A percentile compares a stretch with the other conserved stretches of the same genome.
phyloP scores from a whole-genome alignment of 805 yeast genomes.

The Candida multigemmis region DNA sequence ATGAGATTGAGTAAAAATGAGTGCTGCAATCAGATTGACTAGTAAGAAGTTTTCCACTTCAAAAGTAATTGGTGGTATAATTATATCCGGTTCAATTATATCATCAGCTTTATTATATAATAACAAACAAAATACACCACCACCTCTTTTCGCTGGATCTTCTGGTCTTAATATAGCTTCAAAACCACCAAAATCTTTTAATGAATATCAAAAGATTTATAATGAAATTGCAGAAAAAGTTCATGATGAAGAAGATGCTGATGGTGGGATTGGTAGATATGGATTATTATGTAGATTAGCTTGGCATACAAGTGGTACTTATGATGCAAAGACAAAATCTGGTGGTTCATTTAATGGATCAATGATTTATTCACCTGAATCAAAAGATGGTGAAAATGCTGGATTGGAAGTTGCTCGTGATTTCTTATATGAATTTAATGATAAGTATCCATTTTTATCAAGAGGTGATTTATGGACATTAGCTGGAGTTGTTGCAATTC shows the following conservation, averaged over 20 bases:
- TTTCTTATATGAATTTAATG: conserved; percentile 46
- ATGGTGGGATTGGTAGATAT: conserved; percentile 28
- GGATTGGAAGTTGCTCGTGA: conserved; percentile 55
- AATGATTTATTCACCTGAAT: conserved; percentile 24
- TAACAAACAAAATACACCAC: too few species aligned
- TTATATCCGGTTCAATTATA: too few species aligned
- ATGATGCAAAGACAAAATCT: conserved; percentile 12
- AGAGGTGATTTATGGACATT: conserved; percentile 76
- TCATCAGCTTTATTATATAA: too few species aligned
- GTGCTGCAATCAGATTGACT: too few species aligned
- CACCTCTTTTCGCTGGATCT: conserved; percentile 13
- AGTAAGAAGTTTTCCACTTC: too few species aligned
- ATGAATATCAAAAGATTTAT: conserved; percentile 59
- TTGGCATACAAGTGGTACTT: conserved; percentile 31
- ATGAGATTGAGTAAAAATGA: too few species aligned
- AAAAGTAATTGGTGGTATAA: too few species aligned
- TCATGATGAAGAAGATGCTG: conserved; percentile 33
- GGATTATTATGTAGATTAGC: conserved; percentile 28
- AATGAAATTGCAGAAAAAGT: conserved; percentile 63
- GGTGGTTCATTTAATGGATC: conserved; percentile 32
- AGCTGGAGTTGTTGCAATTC: conserved; percentile 72
- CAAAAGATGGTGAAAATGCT: conserved; percentile 39
- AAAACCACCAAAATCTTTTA: conserved; percentile 25
- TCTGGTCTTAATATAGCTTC: conserved; percentile 19
- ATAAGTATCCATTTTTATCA: conserved; percentile 58